Base-by-base conservation (phyloP, 129 eudicot genomes). In the Deinandra increscens region DNA sequence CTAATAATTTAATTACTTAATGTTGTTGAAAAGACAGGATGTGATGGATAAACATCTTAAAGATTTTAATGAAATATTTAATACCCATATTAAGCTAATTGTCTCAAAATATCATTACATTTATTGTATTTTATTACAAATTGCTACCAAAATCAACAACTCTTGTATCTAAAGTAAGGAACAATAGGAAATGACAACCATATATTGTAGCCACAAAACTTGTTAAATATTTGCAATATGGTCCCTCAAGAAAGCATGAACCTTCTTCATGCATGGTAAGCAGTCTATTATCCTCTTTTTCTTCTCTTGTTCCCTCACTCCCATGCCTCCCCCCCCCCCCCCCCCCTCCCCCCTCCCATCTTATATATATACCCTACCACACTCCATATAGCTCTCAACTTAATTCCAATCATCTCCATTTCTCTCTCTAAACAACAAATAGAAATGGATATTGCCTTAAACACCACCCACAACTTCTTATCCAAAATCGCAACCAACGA, bases 401-500 rank as follows among this genome's bases (percentile, higher is more conserved):
- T n/a, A 11, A 37, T 13, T 37, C 19, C 44, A 43, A 33, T 15
- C 7, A 43, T 15, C 34, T 46, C 20, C 68, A 51, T 44, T 53
- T 71, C 78, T 58, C 54, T 7, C 17, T 58, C n/a, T n/a, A n/a
- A 60, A 26, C 53, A 12, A 49, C 23, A 29, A 41, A 33, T 0
- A 31, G 20, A 64, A 37, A 79, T 70, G 80, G 73, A 45, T 38
- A 61, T 63, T 50, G 46, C 59, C 31, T 43, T 37, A 53, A 74
- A 60, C 64, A 69, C 55, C 53, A 72, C 15, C 54, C 44, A 75
- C 29, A 66, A 60, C 38, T 58, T 81, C 46, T 75, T 86, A 56
- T 86, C 91, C 6, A 80, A 81, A 22, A 77, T 86, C 2, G 91
- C 91, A 62, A 73, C 81, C 26, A 79, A 42, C 60, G 79, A 81